These are phyloP conservation scores for Rosa hybrid DNA, from an alignment of 331 rosid species.

Conservation along the genomic window DNA sequence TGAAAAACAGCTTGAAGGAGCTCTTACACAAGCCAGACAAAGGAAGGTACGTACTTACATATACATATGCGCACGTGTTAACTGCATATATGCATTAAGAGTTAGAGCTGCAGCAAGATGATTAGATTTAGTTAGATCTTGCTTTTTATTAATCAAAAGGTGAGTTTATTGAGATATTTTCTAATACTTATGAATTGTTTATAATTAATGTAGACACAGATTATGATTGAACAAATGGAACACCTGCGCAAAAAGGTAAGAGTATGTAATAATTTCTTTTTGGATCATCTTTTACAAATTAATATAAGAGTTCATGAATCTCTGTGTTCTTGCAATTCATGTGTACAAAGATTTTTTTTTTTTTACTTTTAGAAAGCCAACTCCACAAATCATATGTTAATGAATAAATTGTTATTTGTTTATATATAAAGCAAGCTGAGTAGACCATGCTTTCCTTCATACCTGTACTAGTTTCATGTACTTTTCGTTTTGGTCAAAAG, in stretches of 20 bases:
- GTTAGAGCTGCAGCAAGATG: not conserved
- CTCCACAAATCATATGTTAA: not conserved
- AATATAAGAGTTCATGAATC: not conserved
- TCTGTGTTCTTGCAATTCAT: not conserved
- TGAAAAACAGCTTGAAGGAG: conserved; percentile 91
- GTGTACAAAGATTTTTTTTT: not conserved
- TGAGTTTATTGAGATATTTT: not conserved
- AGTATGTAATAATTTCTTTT: not conserved
- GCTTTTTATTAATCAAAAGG: not conserved
- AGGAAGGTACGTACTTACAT: conserved; percentile 67
- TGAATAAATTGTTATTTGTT: not conserved
- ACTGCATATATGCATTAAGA: not conserved
- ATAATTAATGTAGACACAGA: conserved; percentile 57
- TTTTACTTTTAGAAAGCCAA: not conserved
- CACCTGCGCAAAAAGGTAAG: conserved; percentile 74
- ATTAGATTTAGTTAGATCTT: not conserved
- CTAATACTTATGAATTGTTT: not conserved
- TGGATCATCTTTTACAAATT: not conserved
- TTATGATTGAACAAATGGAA: conserved; percentile 80
- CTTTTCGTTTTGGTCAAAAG: not conserved
- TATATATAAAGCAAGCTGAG: not conserved
- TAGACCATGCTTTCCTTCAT: not conserved
- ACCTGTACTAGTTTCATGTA: not conserved
- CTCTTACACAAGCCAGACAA: conserved; percentile 79
- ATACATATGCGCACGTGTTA: not conserved